phyloP scores from a whole-genome alignment of 2,329 filamentous ascomycete genomes.

The Coniochaeta sp. region DNA sequence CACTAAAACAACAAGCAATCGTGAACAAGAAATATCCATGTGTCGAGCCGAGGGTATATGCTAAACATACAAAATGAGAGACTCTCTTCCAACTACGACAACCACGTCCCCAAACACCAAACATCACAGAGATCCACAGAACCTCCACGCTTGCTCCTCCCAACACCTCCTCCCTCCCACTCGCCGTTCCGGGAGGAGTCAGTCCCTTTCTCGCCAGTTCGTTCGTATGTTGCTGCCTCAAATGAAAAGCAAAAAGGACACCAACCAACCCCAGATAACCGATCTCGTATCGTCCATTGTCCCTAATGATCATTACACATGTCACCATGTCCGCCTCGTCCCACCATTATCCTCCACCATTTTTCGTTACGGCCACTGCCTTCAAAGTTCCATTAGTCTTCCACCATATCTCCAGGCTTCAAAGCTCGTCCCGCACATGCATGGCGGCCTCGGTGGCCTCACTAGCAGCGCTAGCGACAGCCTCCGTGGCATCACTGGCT shows the following conservation, averaged over 20 bases:
- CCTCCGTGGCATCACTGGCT: constrained; percentile 33
- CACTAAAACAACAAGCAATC: neutral
- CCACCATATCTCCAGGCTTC: constrained; percentile 8
- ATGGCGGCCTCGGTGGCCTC: constrained; percentile 32
- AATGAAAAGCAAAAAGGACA: neutral
- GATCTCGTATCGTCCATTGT: neutral
- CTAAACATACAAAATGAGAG: constrained; percentile 4
- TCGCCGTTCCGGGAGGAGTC: neutral
- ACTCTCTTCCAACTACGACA: neutral
- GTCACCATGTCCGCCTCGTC: neutral
- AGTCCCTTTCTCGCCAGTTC: neutral
- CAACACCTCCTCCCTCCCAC: no score
- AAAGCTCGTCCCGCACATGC: constrained; percentile 34
- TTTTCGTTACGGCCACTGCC: neutral
- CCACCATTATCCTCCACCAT: neutral
- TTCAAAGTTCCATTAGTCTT: neutral
- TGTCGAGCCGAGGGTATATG: constrained; percentile 4
- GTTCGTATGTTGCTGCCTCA: neutral
- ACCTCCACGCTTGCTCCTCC: neutral
- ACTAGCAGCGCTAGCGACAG: constrained; percentile 30
- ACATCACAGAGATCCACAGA: no score
- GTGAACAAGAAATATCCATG: neutral
- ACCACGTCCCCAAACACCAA: no score
- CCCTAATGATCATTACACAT: neutral
- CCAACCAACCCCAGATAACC: neutral